A percentile compares a stretch with the other conserved stretches of the same genome.
phyloP scores from a whole-genome alignment of 2,329 filamentous ascomycete species.

The Fusarium agapanthi region DNA sequence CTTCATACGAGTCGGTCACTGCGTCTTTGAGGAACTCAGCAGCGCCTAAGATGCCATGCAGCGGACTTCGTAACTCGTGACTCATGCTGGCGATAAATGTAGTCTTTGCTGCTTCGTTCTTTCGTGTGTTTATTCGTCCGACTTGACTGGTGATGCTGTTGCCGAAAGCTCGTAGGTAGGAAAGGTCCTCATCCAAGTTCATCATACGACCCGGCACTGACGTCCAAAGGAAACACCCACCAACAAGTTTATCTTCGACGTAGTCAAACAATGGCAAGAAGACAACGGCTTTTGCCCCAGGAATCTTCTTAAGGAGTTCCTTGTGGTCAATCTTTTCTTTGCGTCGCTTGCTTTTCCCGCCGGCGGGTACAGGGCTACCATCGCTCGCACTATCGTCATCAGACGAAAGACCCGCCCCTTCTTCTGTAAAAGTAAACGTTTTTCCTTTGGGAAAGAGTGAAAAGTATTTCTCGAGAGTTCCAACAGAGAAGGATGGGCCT shows the following conservation, averaged over 20 bases:
- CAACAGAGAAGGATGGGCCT: slow-evolving; percentile 41
- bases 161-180: slow-evolving; percentile 46
- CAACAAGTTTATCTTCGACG: slow-evolving; percentile 46
- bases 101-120: slow-evolving; percentile 62
- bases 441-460: slow-evolving; percentile 44
- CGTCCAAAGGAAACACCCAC: slow-evolving; percentile 50
- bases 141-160: slow-evolving; percentile 60
- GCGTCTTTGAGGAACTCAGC: slow-evolving; percentile 60
- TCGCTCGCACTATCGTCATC: slow-evolving; percentile 46
- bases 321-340: slow-evolving; percentile 42
- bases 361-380: not conserved
- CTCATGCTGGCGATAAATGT: slow-evolving; percentile 68
- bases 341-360: slow-evolving; percentile 7
- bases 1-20: slow-evolving; percentile 49
- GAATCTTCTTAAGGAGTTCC: slow-evolving; percentile 47
- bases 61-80: slow-evolving; percentile 64
- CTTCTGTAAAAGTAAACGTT: slow-evolving; percentile 43
- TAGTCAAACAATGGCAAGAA: slow-evolving; percentile 50
- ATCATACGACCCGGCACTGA: slow-evolving; percentile 47
- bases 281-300: slow-evolving; percentile 46
- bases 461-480: slow-evolving; percentile 45
- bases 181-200: slow-evolving; percentile 48
- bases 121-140: slow-evolving; percentile 61
- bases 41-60: slow-evolving; percentile 65
- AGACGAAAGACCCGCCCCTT: slow-evolving; percentile 42